Evolutionary conservation across 2,329 filamentous ascomycete genomes (phyloP), one percentile per base, ranked within the genome.

Genomic region (Chaetomium globosum): DNA sequence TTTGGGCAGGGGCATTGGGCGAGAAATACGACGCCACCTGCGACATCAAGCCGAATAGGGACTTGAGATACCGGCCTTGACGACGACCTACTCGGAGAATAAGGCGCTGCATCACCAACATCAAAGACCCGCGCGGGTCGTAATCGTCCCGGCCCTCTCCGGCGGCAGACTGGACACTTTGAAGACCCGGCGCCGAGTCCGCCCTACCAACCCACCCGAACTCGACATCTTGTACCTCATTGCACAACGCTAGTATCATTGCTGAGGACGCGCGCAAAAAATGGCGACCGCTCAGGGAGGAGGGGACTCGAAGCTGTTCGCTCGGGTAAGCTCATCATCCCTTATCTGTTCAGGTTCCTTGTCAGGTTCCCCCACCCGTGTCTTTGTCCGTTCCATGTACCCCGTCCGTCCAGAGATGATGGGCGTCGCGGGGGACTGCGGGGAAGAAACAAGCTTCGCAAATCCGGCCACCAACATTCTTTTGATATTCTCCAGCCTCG

Each of bases 261-360:
- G 54, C 26, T 28, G 30, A 49, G 33, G 49, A 26, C 21, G 39
- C 57, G 30, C 62, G 64, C 69, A 70, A 76, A 79, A 74, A 74
- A 87, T 87, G 84, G 82, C 85, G 73, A 80, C 76, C 74, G 78
- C 82, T 67, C 80, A 82, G 69, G 80, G 87, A 79, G 92, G 91
- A 81, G 93, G 95, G 80, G 95, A 98, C 87, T 96, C 95, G 82
- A 98, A 97, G 87, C 89, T 99, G 82, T 99, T 99, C 83, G 94
- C 95, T 79, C 89, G 95, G 83, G 95, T 99, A 86, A 83, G 84
- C 79, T 23, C 21, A 49, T 52, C 54, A 19, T 19, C 28, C 56
- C 60, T 56, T 58, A 19, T 19, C 26, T 52, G 62, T 28, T 43
- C 54, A 21, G 23, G 21, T 39, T 56, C 28, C 13, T 62, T 30